phyloP scores from a whole-genome alignment of 805 yeast genomes.

The Kluyveromyces aestuarii region DNA sequence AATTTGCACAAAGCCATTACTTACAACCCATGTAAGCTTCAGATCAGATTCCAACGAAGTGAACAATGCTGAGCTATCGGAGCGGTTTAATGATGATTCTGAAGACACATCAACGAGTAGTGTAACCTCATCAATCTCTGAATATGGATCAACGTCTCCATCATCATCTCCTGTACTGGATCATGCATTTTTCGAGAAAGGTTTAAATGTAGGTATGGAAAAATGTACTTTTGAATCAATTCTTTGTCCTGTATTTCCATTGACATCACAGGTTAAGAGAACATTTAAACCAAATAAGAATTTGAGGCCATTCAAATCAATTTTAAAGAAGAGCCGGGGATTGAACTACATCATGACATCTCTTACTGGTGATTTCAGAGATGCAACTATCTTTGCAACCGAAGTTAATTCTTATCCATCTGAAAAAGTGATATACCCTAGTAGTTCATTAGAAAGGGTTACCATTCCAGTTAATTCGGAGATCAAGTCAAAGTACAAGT shows the following conservation, averaged over 20 bases:
- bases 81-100: background rate
- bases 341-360: conserved; percentile 23
- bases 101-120: background rate
- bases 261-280: background rate
- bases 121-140: background rate
- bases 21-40: background rate
- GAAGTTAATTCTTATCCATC: conserved; percentile 21
- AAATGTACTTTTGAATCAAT: background rate
- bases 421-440: conserved; percentile 16
- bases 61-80: background rate
- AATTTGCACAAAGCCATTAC: background rate
- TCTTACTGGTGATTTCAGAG: conserved; percentile 21
- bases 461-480: conserved; percentile 25
- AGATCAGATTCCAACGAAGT: background rate
- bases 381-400: conserved; percentile 27
- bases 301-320: conserved; percentile 14
- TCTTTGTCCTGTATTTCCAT: background rate
- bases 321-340: conserved; percentile 11
- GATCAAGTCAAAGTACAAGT: conserved; percentile 19
- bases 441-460: conserved; percentile 18
- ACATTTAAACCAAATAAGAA: background rate
- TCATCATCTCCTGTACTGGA: conserved; percentile 2
- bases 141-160: background rate
- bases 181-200: background rate
- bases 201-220: background rate